Evolutionary conservation across 2,329 filamentous ascomycete genomes (phyloP).

Genomic region (Stachybotrys chlorohalonatus): DNA sequence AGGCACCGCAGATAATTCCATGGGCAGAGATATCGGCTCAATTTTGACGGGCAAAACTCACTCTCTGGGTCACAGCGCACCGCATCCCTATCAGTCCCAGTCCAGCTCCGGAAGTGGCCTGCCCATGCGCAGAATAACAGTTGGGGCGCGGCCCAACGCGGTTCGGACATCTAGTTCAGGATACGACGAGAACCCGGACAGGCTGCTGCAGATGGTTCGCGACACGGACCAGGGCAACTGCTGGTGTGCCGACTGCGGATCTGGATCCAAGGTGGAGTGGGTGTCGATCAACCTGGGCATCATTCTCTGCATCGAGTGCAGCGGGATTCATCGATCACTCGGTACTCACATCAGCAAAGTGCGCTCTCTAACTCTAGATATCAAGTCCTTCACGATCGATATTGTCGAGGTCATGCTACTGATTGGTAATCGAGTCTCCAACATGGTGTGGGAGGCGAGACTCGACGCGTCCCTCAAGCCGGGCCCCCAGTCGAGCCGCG

Average conservation of each 20-base stretch:
- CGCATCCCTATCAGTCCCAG: conserved; percentile 33
- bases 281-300: conserved; percentile 97
- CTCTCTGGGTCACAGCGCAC: conserved; percentile 48
- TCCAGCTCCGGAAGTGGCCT: conserved; percentile 38
- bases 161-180: conserved; percentile 59
- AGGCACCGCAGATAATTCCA: conserved; percentile 40
- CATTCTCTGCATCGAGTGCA: conserved; percentile 94
- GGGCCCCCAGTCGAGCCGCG: conserved; percentile 66
- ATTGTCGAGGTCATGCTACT: conserved; percentile 89
- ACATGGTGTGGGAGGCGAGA: conserved; percentile 91
- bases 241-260: conserved; percentile 91
- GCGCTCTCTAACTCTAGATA: conserved; percentile 87
- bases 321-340: conserved; percentile 89
- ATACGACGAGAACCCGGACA: conserved; percentile 76
- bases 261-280: conserved; percentile 91
- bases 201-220: conserved; percentile 76
- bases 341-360: conserved; percentile 98
- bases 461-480: conserved; percentile 70
- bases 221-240: conserved; percentile 88
- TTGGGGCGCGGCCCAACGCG: conserved; percentile 74
- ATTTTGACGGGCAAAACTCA: conserved; percentile 88
- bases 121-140: conserved; percentile 79
- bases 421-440: conserved; percentile 88
- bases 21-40: conserved; percentile 81
- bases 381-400: conserved; percentile 92